These are phyloP conservation scores for Aspergillus amoenus DNA, from an alignment of 2,329 filamentous ascomycete genomes.

Conservation along the genomic window DNA sequence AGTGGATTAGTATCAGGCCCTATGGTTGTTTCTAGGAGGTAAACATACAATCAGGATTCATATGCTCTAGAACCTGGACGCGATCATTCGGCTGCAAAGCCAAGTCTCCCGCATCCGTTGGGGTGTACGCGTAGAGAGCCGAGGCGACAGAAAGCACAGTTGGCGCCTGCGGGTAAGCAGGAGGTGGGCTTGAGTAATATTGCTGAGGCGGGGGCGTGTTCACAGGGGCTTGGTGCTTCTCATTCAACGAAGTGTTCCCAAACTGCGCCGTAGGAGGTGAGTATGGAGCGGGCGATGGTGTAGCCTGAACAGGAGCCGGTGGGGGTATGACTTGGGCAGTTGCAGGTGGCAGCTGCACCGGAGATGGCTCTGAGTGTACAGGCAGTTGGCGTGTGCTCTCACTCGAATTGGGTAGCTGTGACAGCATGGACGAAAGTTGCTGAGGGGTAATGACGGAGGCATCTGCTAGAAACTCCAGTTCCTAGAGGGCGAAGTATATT, in stretches of 20 bases:
- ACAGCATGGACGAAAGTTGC: conserved; percentile 72
- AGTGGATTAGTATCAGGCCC: conserved; percentile 16
- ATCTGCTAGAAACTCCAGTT: conserved; percentile 86
- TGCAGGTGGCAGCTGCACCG: conserved; percentile 26
- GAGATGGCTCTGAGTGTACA: conserved; percentile 19
- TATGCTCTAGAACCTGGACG: conserved; percentile 81
- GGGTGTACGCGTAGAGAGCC: conserved; percentile 81
- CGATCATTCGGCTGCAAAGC: conserved; percentile 77
- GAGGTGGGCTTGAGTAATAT: conserved; percentile 50
- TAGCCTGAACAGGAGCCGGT: conserved; percentile 19
- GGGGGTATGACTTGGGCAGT: conserved; percentile 15
- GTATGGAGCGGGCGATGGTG: conserved; percentile 34
- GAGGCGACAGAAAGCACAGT: conserved; percentile 69
- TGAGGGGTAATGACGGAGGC: conserved; percentile 73
- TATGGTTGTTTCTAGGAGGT: not conserved
- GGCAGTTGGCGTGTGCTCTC: conserved; percentile 17
- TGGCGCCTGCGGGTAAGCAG: conserved; percentile 51
- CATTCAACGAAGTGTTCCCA: conserved; percentile 38
- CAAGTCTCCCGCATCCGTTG: conserved; percentile 77
- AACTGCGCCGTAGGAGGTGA: conserved; percentile 41
- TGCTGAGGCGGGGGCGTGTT: conserved; percentile 27
- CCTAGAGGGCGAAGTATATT: conserved; percentile 52
- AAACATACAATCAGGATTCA: conserved; percentile 80
- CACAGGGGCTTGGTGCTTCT: conserved; percentile 38
- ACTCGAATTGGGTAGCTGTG: conserved; percentile 64